phyloP scores from a whole-genome alignment of 331 rosid genomes.

The Quercus phellos region DNA sequence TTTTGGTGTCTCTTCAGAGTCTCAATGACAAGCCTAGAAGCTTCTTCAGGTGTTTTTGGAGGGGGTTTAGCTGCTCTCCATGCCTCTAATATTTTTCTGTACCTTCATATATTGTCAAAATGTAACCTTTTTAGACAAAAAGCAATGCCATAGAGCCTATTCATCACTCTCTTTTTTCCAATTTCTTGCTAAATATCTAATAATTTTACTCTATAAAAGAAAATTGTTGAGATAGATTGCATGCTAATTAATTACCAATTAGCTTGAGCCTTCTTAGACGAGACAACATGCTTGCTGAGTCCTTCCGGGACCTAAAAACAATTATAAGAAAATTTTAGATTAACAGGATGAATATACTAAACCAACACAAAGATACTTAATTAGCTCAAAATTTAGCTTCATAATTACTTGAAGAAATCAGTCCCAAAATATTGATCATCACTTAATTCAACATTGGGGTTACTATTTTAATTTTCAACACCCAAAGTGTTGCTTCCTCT shows the following conservation, averaged over 20 bases:
- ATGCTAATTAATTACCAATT: slow-evolving; percentile 51
- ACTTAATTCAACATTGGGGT: background rate
- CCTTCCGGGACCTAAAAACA: slow-evolving; percentile 75
- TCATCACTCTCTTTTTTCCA: background rate
- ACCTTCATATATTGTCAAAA: slow-evolving; percentile 43
- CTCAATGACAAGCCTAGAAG: slow-evolving; percentile 58
- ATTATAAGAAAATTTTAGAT: background rate
- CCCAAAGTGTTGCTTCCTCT: too few species aligned
- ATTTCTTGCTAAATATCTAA: background rate
- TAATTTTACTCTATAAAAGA: background rate
- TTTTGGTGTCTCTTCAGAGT: slow-evolving; percentile 64
- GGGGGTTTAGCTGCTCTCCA: slow-evolving; percentile 74
- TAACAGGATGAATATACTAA: background rate
- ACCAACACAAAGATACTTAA: background rate
- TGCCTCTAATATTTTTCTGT: slow-evolving; percentile 67
- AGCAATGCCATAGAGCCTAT: background rate
- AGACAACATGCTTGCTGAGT: slow-evolving; percentile 63
- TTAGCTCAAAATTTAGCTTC: background rate
- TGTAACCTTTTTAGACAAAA: background rate
- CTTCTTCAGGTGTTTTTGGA: slow-evolving; percentile 79
- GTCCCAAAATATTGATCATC: background rate
- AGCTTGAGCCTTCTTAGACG: slow-evolving; percentile 88
- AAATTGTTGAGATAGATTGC: background rate
- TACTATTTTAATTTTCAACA: too few species aligned
- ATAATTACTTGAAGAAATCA: background rate